Percentiles rank a stretch among this genome's conserved stretches.
These are phyloP conservation scores for Articulospora tetracladia DNA, from an alignment of 495 filamentous ascomycete species.

Conservation along the genomic window DNA sequence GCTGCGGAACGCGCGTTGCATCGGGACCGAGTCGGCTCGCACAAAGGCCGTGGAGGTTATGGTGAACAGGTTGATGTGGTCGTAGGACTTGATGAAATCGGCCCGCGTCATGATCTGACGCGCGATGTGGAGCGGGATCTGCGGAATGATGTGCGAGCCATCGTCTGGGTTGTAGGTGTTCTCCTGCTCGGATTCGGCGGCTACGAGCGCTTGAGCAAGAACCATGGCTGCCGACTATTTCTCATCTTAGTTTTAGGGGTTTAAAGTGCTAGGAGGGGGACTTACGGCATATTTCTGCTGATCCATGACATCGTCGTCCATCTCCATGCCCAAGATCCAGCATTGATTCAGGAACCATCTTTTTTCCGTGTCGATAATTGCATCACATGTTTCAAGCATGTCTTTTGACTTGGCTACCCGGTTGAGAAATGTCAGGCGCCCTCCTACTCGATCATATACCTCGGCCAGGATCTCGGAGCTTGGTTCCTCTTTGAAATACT, in stretches of 20 bases:
- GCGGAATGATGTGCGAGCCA: constrained; percentile 72
- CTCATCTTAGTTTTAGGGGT: not conserved
- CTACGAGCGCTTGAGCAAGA: constrained; percentile 83
- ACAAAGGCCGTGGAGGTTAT: constrained; percentile 87
- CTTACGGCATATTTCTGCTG: constrained; percentile 90
- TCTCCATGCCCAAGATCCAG: constrained; percentile 85
- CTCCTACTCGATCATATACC: constrained; percentile 81
- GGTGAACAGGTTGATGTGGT: constrained; percentile 92
- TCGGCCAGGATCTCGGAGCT: constrained; percentile 56
- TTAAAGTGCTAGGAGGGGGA: constrained; percentile 12
- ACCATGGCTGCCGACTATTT: constrained; percentile 83
- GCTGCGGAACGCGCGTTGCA: constrained; percentile 86
- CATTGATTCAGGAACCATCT: constrained; percentile 95
- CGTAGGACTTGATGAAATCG: constrained; percentile 90
- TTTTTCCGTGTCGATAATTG: constrained; percentile 79
- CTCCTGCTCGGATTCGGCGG: constrained; percentile 64
- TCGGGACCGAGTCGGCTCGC: constrained; percentile 89
- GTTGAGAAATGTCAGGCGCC: constrained; percentile 80
- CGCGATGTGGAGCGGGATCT: constrained; percentile 78
- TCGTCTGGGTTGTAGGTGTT: constrained; percentile 57
- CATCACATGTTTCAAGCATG: constrained; percentile 71
- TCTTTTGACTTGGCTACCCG: constrained; percentile 77
- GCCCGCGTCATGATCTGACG: constrained; percentile 91
- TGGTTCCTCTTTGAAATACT: constrained; percentile 60
- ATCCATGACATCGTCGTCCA: constrained; percentile 99